Base-by-base conservation (phyloP, 179 eudicot species). In the Amaranthus tricolor region DNA sequence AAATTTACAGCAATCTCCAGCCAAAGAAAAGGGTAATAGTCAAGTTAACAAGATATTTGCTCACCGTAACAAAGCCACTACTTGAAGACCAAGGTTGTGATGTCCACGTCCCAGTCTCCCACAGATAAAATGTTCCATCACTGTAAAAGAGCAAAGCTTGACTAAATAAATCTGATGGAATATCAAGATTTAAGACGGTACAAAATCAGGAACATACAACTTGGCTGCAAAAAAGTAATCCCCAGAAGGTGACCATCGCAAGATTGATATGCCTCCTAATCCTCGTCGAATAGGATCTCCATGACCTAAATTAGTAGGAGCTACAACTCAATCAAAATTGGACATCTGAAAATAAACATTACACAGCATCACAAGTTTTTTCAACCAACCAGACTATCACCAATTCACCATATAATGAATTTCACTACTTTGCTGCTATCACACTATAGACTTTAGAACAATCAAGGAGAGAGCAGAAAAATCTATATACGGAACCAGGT, bases 51-150 rank as follows among this genome's bases (percentile, higher is more conserved):
- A 13, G 45, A 21, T 45, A 56, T 77, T 62, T 75, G 74, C 91
- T 87, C 69, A 95, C 98, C 80, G 95, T 95, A 78, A 93, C 95
- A 81, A 91, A 85, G 73, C 97, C 98, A 81, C 88, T 83, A 67
- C 85, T 84, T 74, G 97, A 90, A 66, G 98, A 95, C 99, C 99
- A 95, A 64, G 85, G 90, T 80, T 88, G 93, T 70, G 95, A 93
- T 43, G 96, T 91, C 99, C 99, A 95, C 49, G 97, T 90, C 74
- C 87, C 90, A 52, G 97, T 95, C 84, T 95, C 97, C 99, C 99
- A 95, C 61, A 93, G 86, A 80, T 93, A 91, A 82, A 93, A 93
- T 70, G 98, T 91, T 56, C 97, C 99, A 79, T 91, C 98, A 79
- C 99, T 95, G 89, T 74, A 80, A 72, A 69, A 60, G 70, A 81